These are phyloP conservation scores for Danielozyma ontarioensis DNA, from an alignment of 805 yeast genomes.

Conservation along the genomic window DNA sequence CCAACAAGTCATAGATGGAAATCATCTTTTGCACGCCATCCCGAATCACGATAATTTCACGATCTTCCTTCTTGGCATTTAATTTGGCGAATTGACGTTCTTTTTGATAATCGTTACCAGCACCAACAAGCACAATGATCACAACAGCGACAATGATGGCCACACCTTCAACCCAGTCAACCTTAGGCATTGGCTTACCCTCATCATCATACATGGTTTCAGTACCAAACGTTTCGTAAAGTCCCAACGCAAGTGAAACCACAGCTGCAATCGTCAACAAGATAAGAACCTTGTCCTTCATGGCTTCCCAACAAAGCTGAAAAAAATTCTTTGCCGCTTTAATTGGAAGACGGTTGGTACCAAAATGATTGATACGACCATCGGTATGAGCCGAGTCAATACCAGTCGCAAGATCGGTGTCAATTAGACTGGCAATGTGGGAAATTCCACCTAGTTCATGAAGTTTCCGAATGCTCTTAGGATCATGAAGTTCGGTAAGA, in stretches of 20 bases:
- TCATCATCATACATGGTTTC: constrained; percentile 73
- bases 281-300: constrained; percentile 87
- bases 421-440: constrained; percentile 23
- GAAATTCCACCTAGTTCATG: constrained; percentile 42
- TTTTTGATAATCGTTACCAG: constrained; percentile 94
- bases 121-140: constrained; percentile 90
- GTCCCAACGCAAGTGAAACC: constrained; percentile 82
- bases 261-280: constrained; percentile 81
- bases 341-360: constrained; percentile 69
- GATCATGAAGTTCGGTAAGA: constrained; percentile 53
- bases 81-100: constrained; percentile 87
- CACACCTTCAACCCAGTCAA: constrained; percentile 99
- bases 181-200: constrained; percentile 72
- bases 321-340: constrained; percentile 65
- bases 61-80: constrained; percentile 82
- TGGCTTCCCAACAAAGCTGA: constrained; percentile 68
- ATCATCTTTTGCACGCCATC: constrained; percentile 63
- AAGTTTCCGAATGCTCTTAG: constrained; percentile 48
- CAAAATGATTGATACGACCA: constrained; percentile 48
- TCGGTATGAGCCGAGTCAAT: constrained; percentile 30
- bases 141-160: constrained; percentile 90
- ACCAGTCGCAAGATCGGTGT: constrained; percentile 39
- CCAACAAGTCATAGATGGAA: constrained; percentile 70
- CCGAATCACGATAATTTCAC: constrained; percentile 72
- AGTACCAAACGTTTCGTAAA: constrained; percentile 88